A percentile compares a stretch with the other conserved stretches of the same genome.
These are phyloP conservation scores for Xylaria sp. DNA, from an alignment of 2,329 filamentous ascomycete genomes.

Conservation along the genomic window DNA sequence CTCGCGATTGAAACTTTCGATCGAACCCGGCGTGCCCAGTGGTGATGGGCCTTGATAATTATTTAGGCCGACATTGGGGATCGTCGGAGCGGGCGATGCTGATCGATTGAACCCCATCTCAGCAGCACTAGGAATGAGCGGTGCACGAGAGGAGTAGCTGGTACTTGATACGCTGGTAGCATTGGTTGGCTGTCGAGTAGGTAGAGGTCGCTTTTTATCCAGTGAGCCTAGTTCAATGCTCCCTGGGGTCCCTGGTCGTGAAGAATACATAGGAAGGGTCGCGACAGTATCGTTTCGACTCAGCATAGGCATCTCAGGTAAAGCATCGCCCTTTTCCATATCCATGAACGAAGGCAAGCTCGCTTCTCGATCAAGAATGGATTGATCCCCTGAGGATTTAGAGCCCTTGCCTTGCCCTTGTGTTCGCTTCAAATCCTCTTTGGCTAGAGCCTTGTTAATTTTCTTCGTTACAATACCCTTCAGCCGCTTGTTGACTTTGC, in stretches of 20 bases:
- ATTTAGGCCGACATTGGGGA: constrained; percentile 43
- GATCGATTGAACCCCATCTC: constrained; percentile 61
- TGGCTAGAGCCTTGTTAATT: constrained; percentile 85
- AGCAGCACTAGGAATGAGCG: constrained; percentile 64
- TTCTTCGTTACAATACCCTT: constrained; percentile 84
- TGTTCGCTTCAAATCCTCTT: constrained; percentile 68
- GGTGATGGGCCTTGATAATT: constrained; percentile 42
- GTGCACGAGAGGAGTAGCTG: constrained; percentile 69
- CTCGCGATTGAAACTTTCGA: constrained; percentile 41
- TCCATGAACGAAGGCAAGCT: constrained; percentile 69
- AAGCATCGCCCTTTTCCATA: constrained; percentile 54
- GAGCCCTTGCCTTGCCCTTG: constrained; percentile 58
- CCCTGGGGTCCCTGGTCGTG: constrained; percentile 61
- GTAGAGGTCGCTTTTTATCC: constrained; percentile 57
- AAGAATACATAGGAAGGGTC: constrained; percentile 68
- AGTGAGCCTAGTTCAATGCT: constrained; percentile 58
- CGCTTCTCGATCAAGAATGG: constrained; percentile 60
- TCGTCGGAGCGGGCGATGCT: constrained; percentile 45
- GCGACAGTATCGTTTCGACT: constrained; percentile 64
- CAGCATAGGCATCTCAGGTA: constrained; percentile 63
- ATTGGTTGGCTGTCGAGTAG: constrained; percentile 47
- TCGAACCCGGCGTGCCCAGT: constrained; percentile 46
- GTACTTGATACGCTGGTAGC: constrained; percentile 61
- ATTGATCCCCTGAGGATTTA: constrained; percentile 60
- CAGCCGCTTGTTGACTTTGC: constrained; percentile 87